Evolutionary conservation across 2,329 filamentous ascomycete genomes (phyloP), one percentile per base, ranked within the genome.

Genomic region (Trichoderma aggressivum): DNA sequence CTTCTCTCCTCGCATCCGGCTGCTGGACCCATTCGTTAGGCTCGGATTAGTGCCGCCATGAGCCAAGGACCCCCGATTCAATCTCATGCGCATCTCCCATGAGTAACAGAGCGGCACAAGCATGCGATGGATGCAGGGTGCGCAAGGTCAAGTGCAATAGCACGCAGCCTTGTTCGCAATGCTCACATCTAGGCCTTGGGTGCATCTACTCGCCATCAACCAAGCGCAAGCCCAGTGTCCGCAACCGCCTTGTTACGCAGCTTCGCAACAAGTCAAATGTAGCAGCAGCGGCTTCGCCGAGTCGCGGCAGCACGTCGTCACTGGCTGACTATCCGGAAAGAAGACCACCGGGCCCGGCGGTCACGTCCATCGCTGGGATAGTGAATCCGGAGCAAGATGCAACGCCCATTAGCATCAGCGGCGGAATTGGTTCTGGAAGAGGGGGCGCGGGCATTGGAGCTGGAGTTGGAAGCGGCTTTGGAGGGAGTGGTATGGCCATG

Each of bases 91-190:
- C 55, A 61, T 61, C 65, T 34, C 55, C 64, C 43, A 74, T 73
- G 74, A 74, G 68, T 68, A 72, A 59, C 70, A 75, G 75, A 69
- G 63, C 75, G 26, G 73, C 76, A 53, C 77, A 76, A 58, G 81
- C 81, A 69, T 82, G 81, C 74, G 80, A 82, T 71, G 79, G 79
- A 60, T 82, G 81, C 72, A 79, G 81, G 47, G 74, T 82, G 65
- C 79, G 81, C 64, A 82, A 82, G 72, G 81, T 82, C 43, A 78
- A 77, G 66, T 82, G 81, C 74, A 81, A 78, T 60, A 79, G 78
- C 70, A 71, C 72, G 24, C 73, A 74, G 55, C 81, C 81, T 1
- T 82, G 81, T 66, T 78, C 78, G 0, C 80, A 81, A 62, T 82
- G 81, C 71, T 75, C 76, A 5, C 80, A 82, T 50, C 77, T 81